Conservation (phyloP, 495 filamentous ascomycete species). For the Penicillium ucsense region DNA sequence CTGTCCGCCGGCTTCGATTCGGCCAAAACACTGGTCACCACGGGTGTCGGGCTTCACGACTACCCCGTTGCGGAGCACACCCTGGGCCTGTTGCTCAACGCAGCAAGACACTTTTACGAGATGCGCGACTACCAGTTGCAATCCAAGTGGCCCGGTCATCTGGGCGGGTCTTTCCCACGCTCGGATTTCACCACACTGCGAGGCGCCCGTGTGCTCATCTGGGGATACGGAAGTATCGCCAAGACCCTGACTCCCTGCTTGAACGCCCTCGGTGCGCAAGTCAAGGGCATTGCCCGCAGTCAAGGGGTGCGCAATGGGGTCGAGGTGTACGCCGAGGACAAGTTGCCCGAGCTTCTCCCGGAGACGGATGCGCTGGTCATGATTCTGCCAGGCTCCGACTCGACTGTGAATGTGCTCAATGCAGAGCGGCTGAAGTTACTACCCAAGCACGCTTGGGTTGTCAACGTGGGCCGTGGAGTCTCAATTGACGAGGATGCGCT, state of each 20-base stretch:
- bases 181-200: conserved; percentile 49
- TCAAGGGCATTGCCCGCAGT: conserved; percentile 17
- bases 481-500: conserved; percentile 64
- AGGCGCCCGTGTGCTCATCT: conserved; percentile 29
- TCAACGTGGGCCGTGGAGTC: conserved; percentile 59
- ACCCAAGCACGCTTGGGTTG: conserved; percentile 48
- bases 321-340: conserved; percentile 37
- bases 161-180: conserved; percentile 43
- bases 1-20: conserved; percentile 46
- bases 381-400: conserved; percentile 19
- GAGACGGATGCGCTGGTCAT: conserved; percentile 23
- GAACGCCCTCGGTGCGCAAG: conserved; percentile 16
- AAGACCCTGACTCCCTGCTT: conserved; percentile 22
- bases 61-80: conserved; percentile 51
- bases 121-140: conserved; percentile 49
- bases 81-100: conserved; percentile 40
- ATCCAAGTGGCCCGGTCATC: conserved; percentile 44
- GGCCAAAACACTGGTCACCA: conserved; percentile 31
- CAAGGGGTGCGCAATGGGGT: conserved; percentile 19
- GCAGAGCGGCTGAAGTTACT: conserved; percentile 26
- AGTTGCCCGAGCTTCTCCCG: conserved; percentile 12
- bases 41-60: conserved; percentile 52
- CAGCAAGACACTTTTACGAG: conserved; percentile 42
- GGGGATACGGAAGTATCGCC: conserved; percentile 27
- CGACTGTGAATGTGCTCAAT: conserved; percentile 17